These are phyloP conservation scores for Petasospora fabianii DNA, from an alignment of 1,139 yeast genomes.

Conservation along the genomic window DNA sequence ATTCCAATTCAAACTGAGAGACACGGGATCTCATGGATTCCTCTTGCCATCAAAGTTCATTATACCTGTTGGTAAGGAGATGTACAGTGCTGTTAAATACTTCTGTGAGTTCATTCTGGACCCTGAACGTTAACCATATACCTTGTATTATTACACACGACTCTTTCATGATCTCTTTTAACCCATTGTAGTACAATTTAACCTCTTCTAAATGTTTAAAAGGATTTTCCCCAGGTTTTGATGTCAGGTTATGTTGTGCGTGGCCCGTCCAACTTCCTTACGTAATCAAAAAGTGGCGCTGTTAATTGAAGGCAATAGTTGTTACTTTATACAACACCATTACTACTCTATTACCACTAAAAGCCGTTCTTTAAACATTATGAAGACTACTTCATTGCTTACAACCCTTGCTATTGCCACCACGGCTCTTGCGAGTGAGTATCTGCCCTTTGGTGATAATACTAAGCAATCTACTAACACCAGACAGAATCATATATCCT, in stretches of 20 bases:
- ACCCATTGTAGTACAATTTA: too few relatives aligned
- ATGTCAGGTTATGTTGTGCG: background rate
- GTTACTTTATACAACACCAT: too few relatives aligned
- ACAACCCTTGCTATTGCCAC: background rate
- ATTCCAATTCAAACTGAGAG: conserved; percentile 76
- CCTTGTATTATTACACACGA: background rate
- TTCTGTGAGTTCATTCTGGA: conserved; percentile 62
- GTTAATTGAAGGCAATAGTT: too few relatives aligned
- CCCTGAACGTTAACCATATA: conserved; percentile 28
- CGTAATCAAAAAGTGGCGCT: too few relatives aligned
- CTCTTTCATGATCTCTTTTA: too few relatives aligned
- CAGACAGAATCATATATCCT: conserved; percentile 24
- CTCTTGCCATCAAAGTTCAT: conserved; percentile 70
- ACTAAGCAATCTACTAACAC: conserved; percentile 5
- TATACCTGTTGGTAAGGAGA: conserved; percentile 72
- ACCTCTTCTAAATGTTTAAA: too few relatives aligned
- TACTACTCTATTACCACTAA: background rate
- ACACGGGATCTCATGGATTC: conserved; percentile 81
- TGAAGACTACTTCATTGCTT: background rate
- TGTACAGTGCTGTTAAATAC: conserved; percentile 64
- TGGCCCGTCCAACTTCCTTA: background rate
- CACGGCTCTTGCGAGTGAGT: conserved; percentile 11
- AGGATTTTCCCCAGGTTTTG: too few relatives aligned
- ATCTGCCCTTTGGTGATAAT: background rate
- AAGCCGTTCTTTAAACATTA: background rate